Conservation (phyloP, 176 grass and related monocot species). For the Microstegium vimineum region DNA sequence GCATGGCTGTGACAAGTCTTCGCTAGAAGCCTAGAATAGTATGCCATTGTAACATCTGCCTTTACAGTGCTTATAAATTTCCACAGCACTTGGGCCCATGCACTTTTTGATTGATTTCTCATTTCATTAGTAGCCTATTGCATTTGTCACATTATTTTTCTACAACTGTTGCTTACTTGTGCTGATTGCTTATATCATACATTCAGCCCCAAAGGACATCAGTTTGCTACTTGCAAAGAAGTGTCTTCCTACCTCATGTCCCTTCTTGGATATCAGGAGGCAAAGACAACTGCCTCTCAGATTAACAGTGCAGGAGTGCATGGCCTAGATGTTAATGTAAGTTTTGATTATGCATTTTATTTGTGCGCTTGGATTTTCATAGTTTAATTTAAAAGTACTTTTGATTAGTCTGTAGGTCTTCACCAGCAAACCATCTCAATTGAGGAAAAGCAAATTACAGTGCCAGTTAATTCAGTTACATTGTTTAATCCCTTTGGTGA, state of each 20-base stretch:
- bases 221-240: constrained; percentile 87
- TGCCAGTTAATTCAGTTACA: constrained; percentile 23
- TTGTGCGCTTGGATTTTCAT: neutral
- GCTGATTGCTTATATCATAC: constrained; percentile 21
- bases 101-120: constrained; percentile 12
- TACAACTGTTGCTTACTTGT: neutral
- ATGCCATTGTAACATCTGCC: neutral
- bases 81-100: neutral
- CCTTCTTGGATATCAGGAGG: constrained; percentile 67
- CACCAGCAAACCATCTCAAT: constrained; percentile 37
- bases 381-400: constrained; percentile 7
- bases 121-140: constrained; percentile 3
- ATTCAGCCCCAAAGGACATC: constrained; percentile 88
- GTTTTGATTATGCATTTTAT: constrained; percentile 27
- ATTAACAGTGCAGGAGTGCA: constrained; percentile 21
- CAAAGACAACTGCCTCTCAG: constrained; percentile 30
- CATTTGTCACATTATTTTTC: neutral
- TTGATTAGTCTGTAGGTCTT: constrained; percentile 50
- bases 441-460: constrained; percentile 36
- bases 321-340: constrained; percentile 50
- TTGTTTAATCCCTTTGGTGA: constrained; percentile 22
- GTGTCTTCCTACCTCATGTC: constrained; percentile 78
- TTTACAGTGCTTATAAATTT: constrained; percentile 27
- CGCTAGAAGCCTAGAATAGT: neutral
- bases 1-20: neutral